phyloP scores from a whole-genome alignment of 1,284 basidiomycete genomes.

The Boletellus deceptivus region DNA sequence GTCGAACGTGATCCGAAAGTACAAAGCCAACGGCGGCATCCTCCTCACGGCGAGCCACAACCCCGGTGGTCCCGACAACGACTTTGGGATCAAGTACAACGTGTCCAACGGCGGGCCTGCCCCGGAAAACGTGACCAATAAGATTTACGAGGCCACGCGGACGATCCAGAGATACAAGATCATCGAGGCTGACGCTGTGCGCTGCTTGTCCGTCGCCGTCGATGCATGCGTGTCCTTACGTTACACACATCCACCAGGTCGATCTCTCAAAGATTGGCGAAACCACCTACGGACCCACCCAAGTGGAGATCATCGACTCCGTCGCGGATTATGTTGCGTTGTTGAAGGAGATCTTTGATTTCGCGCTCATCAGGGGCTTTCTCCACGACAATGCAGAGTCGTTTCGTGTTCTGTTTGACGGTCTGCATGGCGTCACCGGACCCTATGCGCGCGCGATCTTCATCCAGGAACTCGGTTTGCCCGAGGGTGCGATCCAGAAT shows the following conservation, averaged over 20 bases:
- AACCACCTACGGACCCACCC: slow-evolving; percentile 76
- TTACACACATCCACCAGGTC: slow-evolving; percentile 46
- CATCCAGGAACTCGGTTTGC: slow-evolving; percentile 80
- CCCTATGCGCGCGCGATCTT: slow-evolving; percentile 94
- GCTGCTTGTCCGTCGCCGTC: slow-evolving; percentile 25
- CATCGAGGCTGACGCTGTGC: slow-evolving; percentile 74
- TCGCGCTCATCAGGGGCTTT: slow-evolving; percentile 89
- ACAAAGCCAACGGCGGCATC: slow-evolving; percentile 97
- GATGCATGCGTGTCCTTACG: background rate
- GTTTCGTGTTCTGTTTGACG: slow-evolving; percentile 94
- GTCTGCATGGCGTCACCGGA: slow-evolving; percentile 94
- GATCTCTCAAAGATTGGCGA: slow-evolving; percentile 86
- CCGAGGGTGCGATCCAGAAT: slow-evolving; percentile 85
- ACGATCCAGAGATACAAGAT: slow-evolving; percentile 84
- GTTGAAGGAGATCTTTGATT: slow-evolving; percentile 92
- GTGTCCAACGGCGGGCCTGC: slow-evolving; percentile 96
- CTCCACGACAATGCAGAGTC: slow-evolving; percentile 65
- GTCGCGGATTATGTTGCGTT: slow-evolving; percentile 88
- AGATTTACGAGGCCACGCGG: slow-evolving; percentile 91
- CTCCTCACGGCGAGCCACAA: slow-evolving; percentile 98
- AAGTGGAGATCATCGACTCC: slow-evolving; percentile 93
- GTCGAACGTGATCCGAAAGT: slow-evolving; percentile 92
- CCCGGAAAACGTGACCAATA: slow-evolving; percentile 91
- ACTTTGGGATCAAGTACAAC: slow-evolving; percentile 99
- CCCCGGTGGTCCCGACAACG: slow-evolving; percentile 94